Evolutionary conservation across 768 basidiomycete genomes (phyloP).

Genomic region (Chalciporus piperatus): DNA sequence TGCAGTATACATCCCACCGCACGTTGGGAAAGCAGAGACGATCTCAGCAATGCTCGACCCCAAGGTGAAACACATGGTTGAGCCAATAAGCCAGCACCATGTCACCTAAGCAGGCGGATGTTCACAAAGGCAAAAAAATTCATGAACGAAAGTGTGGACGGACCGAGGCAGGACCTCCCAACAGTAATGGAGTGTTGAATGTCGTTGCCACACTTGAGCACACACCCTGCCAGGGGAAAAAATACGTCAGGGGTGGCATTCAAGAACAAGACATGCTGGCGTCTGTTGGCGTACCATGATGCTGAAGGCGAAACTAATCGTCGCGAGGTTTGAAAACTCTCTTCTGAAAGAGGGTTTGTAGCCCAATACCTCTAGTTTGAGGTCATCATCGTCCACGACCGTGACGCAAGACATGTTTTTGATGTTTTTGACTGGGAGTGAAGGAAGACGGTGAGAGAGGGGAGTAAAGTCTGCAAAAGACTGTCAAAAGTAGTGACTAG

Average conservation of each 20-base stretch:
- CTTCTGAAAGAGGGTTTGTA: conserved; percentile 80
- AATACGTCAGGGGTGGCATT: not conserved
- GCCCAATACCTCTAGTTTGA: conserved; percentile 60
- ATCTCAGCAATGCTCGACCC: conserved; percentile 75
- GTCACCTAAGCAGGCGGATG: conserved; percentile 38
- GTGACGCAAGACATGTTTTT: conserved; percentile 1
- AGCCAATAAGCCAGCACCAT: conserved; percentile 77
- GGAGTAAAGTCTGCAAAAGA: not conserved
- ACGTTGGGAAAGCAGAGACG: conserved; percentile 72
- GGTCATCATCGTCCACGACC: conserved; percentile 54
- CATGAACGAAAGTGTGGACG: conserved; percentile 15
- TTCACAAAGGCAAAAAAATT: not conserved
- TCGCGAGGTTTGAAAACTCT: conserved; percentile 83
- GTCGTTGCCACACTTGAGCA: conserved; percentile 78
- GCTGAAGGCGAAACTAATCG: conserved; percentile 72
- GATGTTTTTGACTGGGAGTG: not conserved
- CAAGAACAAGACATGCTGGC: not conserved
- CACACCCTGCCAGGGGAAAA: conserved; percentile 44
- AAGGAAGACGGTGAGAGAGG: not conserved
- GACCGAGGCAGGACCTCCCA: conserved; percentile 70
- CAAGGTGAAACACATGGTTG: conserved; percentile 70
- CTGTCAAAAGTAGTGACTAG: too few species aligned
- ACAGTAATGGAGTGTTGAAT: conserved; percentile 68
- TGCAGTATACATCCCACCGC: conserved; percentile 77
- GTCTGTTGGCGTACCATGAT: conserved; percentile 51